Evolutionary conservation across 768 basidiomycete genomes (phyloP).

Genomic region (Rickenella mellea): DNA sequence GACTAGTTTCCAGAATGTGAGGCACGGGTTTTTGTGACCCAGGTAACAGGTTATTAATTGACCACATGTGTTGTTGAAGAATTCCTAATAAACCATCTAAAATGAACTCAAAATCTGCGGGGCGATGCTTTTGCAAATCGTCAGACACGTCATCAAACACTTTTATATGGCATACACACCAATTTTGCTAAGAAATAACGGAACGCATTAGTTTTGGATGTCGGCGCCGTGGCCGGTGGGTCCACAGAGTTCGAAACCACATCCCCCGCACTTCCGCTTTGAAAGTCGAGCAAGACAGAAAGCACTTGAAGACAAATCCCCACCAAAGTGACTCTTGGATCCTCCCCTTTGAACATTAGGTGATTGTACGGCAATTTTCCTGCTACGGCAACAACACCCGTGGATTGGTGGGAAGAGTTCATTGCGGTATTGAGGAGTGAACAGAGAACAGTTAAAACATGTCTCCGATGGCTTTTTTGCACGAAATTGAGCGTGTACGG

Average conservation of each 20-base stretch:
- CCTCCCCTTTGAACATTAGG: conserved; percentile 84
- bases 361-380: conserved; percentile 85
- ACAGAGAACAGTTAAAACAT: conserved; percentile 88
- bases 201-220: conserved; percentile 75
- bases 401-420: conserved; percentile 47
- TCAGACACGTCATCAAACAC: conserved; percentile 4
- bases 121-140: conserved; percentile 56
- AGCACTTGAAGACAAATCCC: conserved; percentile 71
- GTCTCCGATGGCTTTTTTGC: conserved; percentile 64
- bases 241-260: conserved; percentile 32
- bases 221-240: conserved; percentile 35
- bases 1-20: conserved; percentile 76
- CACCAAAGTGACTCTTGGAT: conserved; percentile 62
- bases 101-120: conserved; percentile 82
- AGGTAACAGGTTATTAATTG: conserved; percentile 67
- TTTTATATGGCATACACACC: conserved; percentile 30
- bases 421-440: conserved; percentile 87
- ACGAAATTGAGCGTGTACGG: conserved; percentile 72
- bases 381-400: conserved; percentile 44
- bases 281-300: conserved; percentile 70
- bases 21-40: conserved; percentile 79
- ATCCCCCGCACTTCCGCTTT: conserved; percentile 66
- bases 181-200: conserved; percentile 87
- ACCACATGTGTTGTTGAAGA: conserved; percentile 67
- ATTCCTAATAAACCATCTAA: conserved; percentile 60